Percentiles rank a stretch among this genome's conserved stretches.
Conservation (phyloP, 2,329 filamentous ascomycete genomes). For the Ustilaginoidea virens region DNA sequence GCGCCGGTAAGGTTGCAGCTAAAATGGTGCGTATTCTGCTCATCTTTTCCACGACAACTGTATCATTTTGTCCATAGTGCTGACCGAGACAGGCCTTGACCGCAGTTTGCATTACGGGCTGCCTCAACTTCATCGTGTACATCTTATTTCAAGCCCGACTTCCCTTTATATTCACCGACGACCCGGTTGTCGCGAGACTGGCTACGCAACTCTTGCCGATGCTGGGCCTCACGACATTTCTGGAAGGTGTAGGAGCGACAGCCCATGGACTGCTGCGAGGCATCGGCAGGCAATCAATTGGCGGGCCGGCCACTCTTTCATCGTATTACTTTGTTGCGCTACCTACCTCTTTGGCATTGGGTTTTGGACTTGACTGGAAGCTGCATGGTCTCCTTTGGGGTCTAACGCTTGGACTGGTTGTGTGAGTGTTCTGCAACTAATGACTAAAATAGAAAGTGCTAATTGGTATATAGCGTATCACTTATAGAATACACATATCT, state of each 20-base stretch:
- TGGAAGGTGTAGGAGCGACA: conserved; percentile 62
- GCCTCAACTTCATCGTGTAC: conserved; percentile 61
- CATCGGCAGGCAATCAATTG: conserved; percentile 70
- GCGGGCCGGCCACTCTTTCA: conserved; percentile 70
- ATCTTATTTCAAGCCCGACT: conserved; percentile 51
- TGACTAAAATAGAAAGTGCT: neutral
- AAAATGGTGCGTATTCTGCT: conserved; percentile 52
- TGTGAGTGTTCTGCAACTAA: conserved; percentile 28
- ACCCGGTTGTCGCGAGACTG: conserved; percentile 48
- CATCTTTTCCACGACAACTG: no score
- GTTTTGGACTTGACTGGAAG: conserved; percentile 60
- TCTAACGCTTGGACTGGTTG: conserved; percentile 51
- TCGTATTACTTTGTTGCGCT: conserved; percentile 78
- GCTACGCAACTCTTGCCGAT: conserved; percentile 57
- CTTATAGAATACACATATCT: conserved; percentile 31
- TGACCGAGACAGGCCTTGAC: conserved; percentile 30
- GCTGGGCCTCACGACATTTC: conserved; percentile 75
- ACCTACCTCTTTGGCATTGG: conserved; percentile 62
- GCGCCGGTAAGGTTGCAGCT: conserved; percentile 61
- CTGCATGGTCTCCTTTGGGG: conserved; percentile 71
- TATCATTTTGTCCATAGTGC: no score
- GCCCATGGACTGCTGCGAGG: conserved; percentile 74
- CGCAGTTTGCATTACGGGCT: conserved; percentile 49
- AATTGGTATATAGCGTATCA: conserved; percentile 7
- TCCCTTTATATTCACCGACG: conserved; percentile 56